A percentile compares a stretch with the other conserved stretches of the same genome.
These are phyloP conservation scores for Phytophthora lateralis DNA, from an alignment of 352 stramenopile genomes.

Conservation along the genomic window DNA sequence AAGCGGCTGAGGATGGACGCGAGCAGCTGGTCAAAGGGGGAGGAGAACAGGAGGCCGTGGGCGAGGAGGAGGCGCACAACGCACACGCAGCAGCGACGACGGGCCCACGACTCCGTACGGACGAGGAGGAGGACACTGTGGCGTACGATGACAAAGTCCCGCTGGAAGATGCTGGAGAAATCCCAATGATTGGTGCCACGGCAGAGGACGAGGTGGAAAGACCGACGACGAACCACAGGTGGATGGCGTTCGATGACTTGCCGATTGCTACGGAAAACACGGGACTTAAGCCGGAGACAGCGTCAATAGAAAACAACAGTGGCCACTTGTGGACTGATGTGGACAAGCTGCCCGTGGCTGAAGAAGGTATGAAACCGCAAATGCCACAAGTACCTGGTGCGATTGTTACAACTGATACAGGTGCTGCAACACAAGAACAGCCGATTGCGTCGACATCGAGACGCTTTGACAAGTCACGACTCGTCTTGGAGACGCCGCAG, in stretches of 20 bases:
- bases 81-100: conserved; percentile 21
- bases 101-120: conserved; percentile 11
- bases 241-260: conserved; percentile 24
- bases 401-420: not conserved
- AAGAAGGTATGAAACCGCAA: not conserved
- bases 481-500: conserved; percentile 18
- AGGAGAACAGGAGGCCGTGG: conserved; percentile 27
- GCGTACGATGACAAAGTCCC: conserved; percentile 31
- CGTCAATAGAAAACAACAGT: not conserved
- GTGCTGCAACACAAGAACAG: not conserved
- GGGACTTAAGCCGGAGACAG: conserved; percentile 7
- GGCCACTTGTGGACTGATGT: conserved; percentile 27
- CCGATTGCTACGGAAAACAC: conserved; percentile 14
- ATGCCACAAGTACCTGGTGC: not conserved
- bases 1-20: conserved; percentile 19
- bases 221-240: conserved; percentile 14
- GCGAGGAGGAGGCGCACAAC: conserved; percentile 23
- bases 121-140: conserved; percentile 24
- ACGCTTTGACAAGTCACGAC: conserved; percentile 35
- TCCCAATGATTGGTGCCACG: conserved; percentile 23
- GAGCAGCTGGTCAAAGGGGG: conserved; percentile 25
- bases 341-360: conserved; percentile 28
- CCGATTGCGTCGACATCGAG: conserved; percentile 9
- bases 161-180: conserved; percentile 25
- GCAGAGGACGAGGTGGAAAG: conserved; percentile 9